Evolutionary conservation across 768 basidiomycete genomes (phyloP), one percentile per base, ranked within the genome.

Genomic region (Psilocybe tampanensis): DNA sequence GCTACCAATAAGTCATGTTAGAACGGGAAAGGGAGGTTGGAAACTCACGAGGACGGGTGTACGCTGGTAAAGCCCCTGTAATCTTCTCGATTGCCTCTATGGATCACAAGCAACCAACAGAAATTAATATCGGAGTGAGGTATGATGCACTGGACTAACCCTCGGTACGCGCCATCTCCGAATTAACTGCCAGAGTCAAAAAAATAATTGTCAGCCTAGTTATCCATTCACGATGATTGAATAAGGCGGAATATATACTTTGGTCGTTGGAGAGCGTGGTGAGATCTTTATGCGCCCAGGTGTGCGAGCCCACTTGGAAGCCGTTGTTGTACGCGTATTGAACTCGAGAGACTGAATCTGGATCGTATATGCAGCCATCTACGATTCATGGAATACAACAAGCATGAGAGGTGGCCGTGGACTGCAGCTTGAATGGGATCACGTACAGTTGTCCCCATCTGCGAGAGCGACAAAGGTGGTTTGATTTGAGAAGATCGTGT

Each of bases 41-140:
- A n/a, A n/a, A 65, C 68, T 55, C 54, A 74, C 72, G 76, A 23
- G 77, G 74, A 15, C 76, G 70, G 63, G 73, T 70, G 53, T 71
- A 72, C 0, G 75, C 73, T 7, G 74, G 73, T 11, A 55, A 55
- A 22, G 70, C 72, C n/a, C 75, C 74, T 32, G 68, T 64, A 44
- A 74, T 72, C 17, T 67, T 67, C 26, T 57, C 32, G 3, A 73
- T 52, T 3, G 73, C 72, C 55, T 63, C 72, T 72, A 52, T 12
- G 26, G 36, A 34, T 34, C 7, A 7, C 33, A 29, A 34, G 47
- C 34, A 5, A 47, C 63, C n/a, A n/a, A n/a, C n/a, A n/a, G n/a
- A n/a, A n/a, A n/a, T n/a, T n/a, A n/a, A n/a, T n/a, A n/a, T n/a
- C n/a, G n/a, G n/a, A n/a, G n/a, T n/a, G n/a, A 21, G 33, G 74